Percentiles rank a stretch among this genome's conserved stretches.
phyloP scores from a whole-genome alignment of 192 early-diverging fungal species.

The Chytriomyces confervae region DNA sequence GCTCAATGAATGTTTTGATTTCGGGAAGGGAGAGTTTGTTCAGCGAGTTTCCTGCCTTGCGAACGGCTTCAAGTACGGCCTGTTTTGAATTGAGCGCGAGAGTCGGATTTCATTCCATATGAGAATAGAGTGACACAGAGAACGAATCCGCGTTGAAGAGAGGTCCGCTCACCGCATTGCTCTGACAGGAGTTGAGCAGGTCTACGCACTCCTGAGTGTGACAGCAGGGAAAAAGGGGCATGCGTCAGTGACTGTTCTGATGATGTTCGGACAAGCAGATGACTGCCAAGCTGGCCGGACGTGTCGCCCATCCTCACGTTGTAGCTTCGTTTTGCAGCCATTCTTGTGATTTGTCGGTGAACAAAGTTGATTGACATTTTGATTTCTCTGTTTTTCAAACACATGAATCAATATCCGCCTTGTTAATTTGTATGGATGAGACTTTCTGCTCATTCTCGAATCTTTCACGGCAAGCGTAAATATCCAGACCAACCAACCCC shows the following conservation, averaged over 20 bases:
- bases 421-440: no score
- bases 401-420: no score
- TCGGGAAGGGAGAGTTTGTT: constrained; percentile 70
- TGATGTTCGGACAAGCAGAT: no score
- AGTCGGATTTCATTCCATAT: neutral
- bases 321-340: no score
- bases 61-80: constrained; percentile 64
- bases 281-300: no score
- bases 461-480: no score
- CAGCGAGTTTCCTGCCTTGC: constrained; percentile 67
- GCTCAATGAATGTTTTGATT: constrained; percentile 65
- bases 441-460: no score
- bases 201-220: constrained; percentile 73
- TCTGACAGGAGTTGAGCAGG: constrained; percentile 84
- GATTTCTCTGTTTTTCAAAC: no score
- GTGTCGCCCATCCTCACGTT: no score
- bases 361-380: no score
- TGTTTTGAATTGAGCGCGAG: neutral
- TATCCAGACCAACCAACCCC: no score
- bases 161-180: constrained; percentile 65
- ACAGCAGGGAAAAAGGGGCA: neutral
- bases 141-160: constrained; percentile 37
- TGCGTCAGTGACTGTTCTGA: neutral
- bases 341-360: no score
- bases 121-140: neutral